Evolutionary conservation across 805 yeast genomes (phyloP), one percentile per base, ranked within the genome.

Genomic region (Cyberlindnera bimundalis): DNA sequence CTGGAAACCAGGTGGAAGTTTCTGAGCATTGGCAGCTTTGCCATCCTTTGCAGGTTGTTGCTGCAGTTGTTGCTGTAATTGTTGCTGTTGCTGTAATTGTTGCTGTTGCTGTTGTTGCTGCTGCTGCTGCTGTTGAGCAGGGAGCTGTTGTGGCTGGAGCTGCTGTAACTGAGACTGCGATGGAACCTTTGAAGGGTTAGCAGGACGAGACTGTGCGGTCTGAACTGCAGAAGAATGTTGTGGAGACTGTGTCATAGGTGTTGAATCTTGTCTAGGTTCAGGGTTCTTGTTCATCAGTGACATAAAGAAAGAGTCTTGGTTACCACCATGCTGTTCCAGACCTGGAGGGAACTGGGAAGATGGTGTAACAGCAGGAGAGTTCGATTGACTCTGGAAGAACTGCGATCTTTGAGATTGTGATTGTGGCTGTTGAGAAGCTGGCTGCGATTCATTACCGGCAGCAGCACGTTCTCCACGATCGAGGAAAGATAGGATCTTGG

Each of bases 271-370:
- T 37, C 38, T 40, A 3, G 27, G 32, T 3, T 39, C 42, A n/a
- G 45, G 49, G 5, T 44, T 42, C 42, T 48, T 55, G 14, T 33
- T 39, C 42, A 56, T 39, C 35, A 56, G 37, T 1, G 59, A 55
- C 45, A 49, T 42, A 39, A 56, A 55, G 42, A 56, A 56, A 2
- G 58, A 52, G 18, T 53, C 59, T 37, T 48, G 46, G 19, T 43
- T 25, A 13, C 51, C 48, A 33, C 42, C 45, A 17, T 39, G 52
- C 6, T 33, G 39, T 19, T 34, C 46, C 6, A 53, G 35, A 8
- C 53, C 55, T 21, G 56, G 56, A 13, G 56, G 59, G 27, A 45
- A 47, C 27, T 42, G 48, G 5, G 50, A 15, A 16, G 38, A 15
- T 2, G 37, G 36, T 21, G 46, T 25, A 5, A 29, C 24, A 5